Evolutionary conservation across 2,329 filamentous ascomycete species (phyloP).

Genomic region (Didymella lethalis): DNA sequence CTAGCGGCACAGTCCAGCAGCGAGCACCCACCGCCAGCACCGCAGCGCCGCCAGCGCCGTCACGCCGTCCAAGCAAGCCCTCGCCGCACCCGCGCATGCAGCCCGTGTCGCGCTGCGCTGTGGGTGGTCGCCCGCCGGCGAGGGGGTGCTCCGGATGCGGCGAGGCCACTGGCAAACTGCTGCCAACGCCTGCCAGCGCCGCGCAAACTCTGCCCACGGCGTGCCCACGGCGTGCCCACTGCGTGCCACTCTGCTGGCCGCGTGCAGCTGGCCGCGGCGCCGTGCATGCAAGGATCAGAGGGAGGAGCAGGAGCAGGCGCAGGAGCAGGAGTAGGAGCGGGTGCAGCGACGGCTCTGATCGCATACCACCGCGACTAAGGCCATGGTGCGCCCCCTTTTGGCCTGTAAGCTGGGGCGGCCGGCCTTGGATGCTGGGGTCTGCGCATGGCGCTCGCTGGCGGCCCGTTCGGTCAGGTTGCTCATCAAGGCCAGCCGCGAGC

Average conservation of each 20-base stretch:
- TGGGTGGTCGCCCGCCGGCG: background rate
- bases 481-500: slow-evolving; percentile 4
- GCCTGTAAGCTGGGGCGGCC: slow-evolving; percentile 13
- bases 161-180: background rate
- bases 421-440: slow-evolving; percentile 18
- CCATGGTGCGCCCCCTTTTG: slow-evolving; percentile 15
- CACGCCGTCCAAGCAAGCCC: background rate
- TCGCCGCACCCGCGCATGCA: slow-evolving; percentile 15
- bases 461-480: slow-evolving; percentile 12
- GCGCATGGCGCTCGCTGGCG: slow-evolving; percentile 16
- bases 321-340: too few species aligned
- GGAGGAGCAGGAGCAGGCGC: too few species aligned
- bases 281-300: too few species aligned
- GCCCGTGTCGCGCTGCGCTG: slow-evolving; percentile 7
- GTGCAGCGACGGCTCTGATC: background rate
- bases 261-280: background rate
- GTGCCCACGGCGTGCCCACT: background rate
- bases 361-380: slow-evolving; percentile 1
- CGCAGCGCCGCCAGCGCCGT: background rate
- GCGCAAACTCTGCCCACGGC: background rate
- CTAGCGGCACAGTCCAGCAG: background rate
- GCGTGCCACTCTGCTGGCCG: background rate
- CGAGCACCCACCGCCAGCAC: background rate
- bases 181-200: background rate
- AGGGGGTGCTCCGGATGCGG: background rate